phyloP scores from a whole-genome alignment of 345 rosid genomes.

The Erodium maritimum region DNA sequence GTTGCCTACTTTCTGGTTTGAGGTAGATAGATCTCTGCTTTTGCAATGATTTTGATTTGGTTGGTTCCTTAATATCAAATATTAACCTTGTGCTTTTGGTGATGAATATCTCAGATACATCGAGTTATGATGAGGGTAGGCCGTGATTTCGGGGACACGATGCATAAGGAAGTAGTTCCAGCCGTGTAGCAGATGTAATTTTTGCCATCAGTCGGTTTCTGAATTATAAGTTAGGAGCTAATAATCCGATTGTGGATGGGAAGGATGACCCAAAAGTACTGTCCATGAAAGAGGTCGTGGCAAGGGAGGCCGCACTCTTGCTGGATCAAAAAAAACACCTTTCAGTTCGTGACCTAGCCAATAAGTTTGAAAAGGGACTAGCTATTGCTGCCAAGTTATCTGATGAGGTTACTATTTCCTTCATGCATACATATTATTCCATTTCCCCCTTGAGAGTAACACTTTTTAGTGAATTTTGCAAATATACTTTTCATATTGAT shows the following conservation, averaged over 20 bases:
- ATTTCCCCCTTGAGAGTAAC: too few species aligned
- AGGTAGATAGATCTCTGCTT: too few species aligned
- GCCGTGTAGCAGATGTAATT: slow-evolving; percentile 69
- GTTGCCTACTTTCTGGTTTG: too few species aligned
- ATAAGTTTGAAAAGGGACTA: too few species aligned
- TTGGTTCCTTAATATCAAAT: too few species aligned
- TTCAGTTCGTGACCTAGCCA: too few species aligned
- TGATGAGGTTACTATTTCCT: slow-evolving; percentile 49
- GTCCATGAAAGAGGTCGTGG: slow-evolving; percentile 87
- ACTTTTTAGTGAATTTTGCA: too few species aligned
- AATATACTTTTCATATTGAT: too few species aligned
- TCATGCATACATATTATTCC: background rate
- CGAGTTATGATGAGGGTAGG: slow-evolving; percentile 54
- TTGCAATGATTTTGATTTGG: too few species aligned
- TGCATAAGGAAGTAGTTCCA: slow-evolving; percentile 51
- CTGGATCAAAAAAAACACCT: slow-evolving; percentile 94
- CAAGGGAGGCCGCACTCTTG: slow-evolving; percentile 73
- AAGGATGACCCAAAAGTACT: slow-evolving; percentile 66
- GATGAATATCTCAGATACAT: background rate
- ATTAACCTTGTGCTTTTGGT: slow-evolving; percentile 5
- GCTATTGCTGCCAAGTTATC: slow-evolving; percentile 91
- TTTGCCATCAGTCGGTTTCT: slow-evolving; percentile 84
- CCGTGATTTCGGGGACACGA: slow-evolving; percentile 52
- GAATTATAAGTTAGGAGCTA: slow-evolving; percentile 66
- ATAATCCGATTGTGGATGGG: slow-evolving; percentile 57